Percentiles rank a stretch among this genome's conserved stretches.
Evolutionary conservation across 2,329 filamentous ascomycete species (phyloP).

Genomic region (Colletotrichum spaethianum): DNA sequence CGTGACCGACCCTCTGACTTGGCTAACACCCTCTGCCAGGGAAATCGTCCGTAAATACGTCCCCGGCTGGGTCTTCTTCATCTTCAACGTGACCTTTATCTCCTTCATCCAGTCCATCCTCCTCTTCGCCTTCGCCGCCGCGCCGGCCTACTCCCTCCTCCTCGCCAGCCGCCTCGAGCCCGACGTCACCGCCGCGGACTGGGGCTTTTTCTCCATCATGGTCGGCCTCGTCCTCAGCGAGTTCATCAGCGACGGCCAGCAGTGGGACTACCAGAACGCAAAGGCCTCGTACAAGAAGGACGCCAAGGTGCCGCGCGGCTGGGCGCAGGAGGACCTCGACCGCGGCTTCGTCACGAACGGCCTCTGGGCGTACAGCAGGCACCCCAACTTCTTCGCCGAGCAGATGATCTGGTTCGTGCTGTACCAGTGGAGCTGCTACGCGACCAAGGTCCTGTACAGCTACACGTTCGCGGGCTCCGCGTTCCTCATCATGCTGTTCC

Average conservation of each 20-base stretch:
- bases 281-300: conserved; percentile 83
- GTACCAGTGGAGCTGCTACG: conserved; percentile 89
- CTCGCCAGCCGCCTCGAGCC: conserved; percentile 77
- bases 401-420: conserved; percentile 90
- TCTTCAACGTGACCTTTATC: conserved; percentile 94
- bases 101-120: conserved; percentile 86
- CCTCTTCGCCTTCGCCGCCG: conserved; percentile 81
- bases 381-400: conserved; percentile 96
- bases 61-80: conserved; percentile 77
- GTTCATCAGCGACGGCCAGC: conserved; percentile 90
- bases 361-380: conserved; percentile 88
- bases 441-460: conserved; percentile 78
- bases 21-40: conserved; percentile 60
- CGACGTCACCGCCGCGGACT: conserved; percentile 60
- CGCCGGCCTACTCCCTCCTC: conserved; percentile 86
- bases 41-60: conserved; percentile 78
- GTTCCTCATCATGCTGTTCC: conserved; percentile 84
- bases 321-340: conserved; percentile 82
- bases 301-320: conserved; percentile 77
- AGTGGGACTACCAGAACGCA: conserved; percentile 90
- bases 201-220: conserved; percentile 62
- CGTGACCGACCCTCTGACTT: neutral
- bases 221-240: conserved; percentile 74
- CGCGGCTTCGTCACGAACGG: conserved; percentile 90
- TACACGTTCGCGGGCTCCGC: conserved; percentile 83